Evolutionary conservation across 23 red algal species (phyloP), one percentile per base, ranked within the genome.

Genomic region (Gracilaria gracilis): DNA sequence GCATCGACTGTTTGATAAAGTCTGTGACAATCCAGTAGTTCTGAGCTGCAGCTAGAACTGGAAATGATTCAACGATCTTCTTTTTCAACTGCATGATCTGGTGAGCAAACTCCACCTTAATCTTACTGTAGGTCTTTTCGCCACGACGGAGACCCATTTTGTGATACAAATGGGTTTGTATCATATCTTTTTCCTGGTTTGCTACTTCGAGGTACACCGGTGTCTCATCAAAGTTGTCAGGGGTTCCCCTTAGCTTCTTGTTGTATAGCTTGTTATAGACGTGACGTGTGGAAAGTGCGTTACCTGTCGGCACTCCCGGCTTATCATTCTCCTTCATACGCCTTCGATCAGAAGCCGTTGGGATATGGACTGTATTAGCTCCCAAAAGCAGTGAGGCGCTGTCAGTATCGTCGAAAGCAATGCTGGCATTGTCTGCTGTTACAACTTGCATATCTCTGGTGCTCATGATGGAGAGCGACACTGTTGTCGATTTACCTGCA

Each of bases 291-390:
- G 58, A 27, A 29, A 64, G 21, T 5, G 27, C 4, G 23, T n/a
- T 64, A 9, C 58, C 58, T 27, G 58, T 64, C 16, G 58, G 58
- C 21, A 64, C 58, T 64, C 58, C 58, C 3, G 58, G 58, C 15
- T 29, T 64, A 29, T 64, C 58, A 29, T 64, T 64, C 23, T 64
- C 58, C 58, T 64, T 64, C 58, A 64, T 64, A n/a, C 27, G 21
- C 58, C 58, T n/a, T 4, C 42, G 42, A 46, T 46, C 42, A 6
- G 58, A 64, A n/a, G 58, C 58, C 4, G 58, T 64, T 3, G 23
- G 58, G 7, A 64, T 29, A 29, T 15, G 27, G 15, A 64, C 58
- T n/a, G 58, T 27, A 17, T 64, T 64, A 7, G 42, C 42, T 4
- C 5, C 42, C 42, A 46, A 11, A 4, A 46, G 4, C 42, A 46